Base-by-base conservation (phyloP, 495 filamentous ascomycete species). In the Aspergillus bertholletiae region DNA sequence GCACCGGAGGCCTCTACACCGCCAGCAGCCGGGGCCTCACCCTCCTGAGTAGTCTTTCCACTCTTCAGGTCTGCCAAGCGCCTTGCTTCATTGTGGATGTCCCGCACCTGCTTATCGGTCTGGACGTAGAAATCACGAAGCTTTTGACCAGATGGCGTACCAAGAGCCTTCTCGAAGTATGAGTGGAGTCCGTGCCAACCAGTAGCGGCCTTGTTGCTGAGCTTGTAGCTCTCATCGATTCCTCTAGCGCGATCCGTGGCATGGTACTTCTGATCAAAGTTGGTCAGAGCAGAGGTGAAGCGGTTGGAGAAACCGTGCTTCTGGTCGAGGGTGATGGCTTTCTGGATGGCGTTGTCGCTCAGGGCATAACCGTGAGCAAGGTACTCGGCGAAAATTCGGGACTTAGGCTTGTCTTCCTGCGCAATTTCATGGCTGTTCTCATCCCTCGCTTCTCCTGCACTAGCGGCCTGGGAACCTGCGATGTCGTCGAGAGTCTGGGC, bases 391-490 rank as follows among this genome's bases (percentile, higher is more conserved):
- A 97, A 58, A 63, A 98, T 96, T 62, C 95, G 92, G 18, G 87
- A 81, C 64, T 89, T 86, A 0, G 94, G 94, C 78, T 97, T 97
- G 72, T 96, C 90, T 66, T 98, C 94, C 65, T 97, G 94, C 3
- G 84, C 82, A 63, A 96, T 79, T 53, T 92, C 81, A 57, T 88
- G 79, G 46, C 75, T 63, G 46, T 75, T 62, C 18, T 78, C 80
- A 56, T 86, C 82, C 54, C 77, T 64, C 39, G 74, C 69, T 5
- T 74, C 64, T 26, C 83, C 74, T 41, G 74, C 73, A 53, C 75
- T 70, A 39, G 72, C 70, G 30, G 63, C 58, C 17, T 75, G 73
- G 46, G 70, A 65, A 46, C 76, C 79, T 49, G 88, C 86, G 51
- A 91, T 76, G 26, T 87, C 77, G 32, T 81, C 79, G 59, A 90